Evolutionary conservation across 1,139 yeast species (phyloP).

Genomic region (Protomyces inundatus): DNA sequence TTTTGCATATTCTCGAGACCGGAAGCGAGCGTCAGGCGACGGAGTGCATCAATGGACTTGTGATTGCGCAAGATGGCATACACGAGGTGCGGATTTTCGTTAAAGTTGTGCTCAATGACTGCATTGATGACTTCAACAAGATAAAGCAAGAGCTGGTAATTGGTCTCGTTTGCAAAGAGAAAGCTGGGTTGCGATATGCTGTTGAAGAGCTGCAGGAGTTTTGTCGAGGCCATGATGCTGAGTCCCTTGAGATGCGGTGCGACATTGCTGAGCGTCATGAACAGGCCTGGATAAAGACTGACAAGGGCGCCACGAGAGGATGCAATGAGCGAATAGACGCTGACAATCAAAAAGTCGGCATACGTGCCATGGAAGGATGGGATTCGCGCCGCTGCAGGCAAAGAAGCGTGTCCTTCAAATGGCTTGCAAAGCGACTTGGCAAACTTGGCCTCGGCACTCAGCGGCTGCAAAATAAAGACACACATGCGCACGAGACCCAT

Average conservation of each 20-base stretch:
- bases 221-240: constrained; percentile 56
- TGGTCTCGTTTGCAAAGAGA: constrained; percentile 45
- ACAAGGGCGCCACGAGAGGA: constrained; percentile 32
- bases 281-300: constrained; percentile 35
- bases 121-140: constrained; percentile 35
- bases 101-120: constrained; percentile 36
- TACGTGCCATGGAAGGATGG: constrained; percentile 37
- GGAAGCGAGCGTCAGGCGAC: constrained; percentile 31
- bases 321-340: constrained; percentile 33
- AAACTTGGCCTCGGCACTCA: constrained; percentile 49
- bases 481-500: constrained; percentile 54
- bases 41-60: constrained; percentile 33
- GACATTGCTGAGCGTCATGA: constrained; percentile 38
- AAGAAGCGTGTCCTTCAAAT: constrained; percentile 36
- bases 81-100: constrained; percentile 36
- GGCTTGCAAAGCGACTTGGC: constrained; percentile 35
- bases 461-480: constrained; percentile 55
- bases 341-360: constrained; percentile 38
- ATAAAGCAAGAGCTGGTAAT: constrained; percentile 51
- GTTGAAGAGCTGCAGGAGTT: constrained; percentile 52
- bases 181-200: constrained; percentile 46
- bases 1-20: constrained; percentile 30
- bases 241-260: constrained; percentile 38
- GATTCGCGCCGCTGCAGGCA: constrained; percentile 37
- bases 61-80: constrained; percentile 38